A percentile compares a stretch with the other conserved stretches of the same genome.
These are phyloP conservation scores for Kurtzmaniella fragi DNA, from an alignment of 805 yeast species.

Conservation along the genomic window DNA sequence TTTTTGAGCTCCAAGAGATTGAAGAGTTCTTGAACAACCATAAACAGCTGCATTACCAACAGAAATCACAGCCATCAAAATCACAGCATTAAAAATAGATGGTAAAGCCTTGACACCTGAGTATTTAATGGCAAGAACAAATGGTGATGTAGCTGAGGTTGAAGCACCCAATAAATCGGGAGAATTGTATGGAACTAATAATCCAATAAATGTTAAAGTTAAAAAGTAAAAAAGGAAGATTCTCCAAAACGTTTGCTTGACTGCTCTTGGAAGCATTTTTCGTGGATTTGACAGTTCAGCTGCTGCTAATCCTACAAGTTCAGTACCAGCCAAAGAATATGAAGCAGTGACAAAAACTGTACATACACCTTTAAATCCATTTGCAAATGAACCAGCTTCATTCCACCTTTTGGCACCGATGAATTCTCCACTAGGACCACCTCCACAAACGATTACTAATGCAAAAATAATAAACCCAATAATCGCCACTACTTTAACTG, in stretches of 20 bases:
- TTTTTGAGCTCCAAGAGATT: slow-evolving; percentile 66
- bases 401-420: slow-evolving; percentile 30
- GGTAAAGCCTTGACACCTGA: slow-evolving; percentile 65
- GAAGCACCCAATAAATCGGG: slow-evolving; percentile 35
- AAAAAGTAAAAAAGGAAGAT: slow-evolving; percentile 34
- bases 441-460: slow-evolving; percentile 32
- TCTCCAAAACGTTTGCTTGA: slow-evolving; percentile 41
- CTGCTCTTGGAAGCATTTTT: slow-evolving; percentile 35
- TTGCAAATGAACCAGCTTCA: slow-evolving; percentile 27
- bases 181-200: slow-evolving; percentile 48
- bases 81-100: slow-evolving; percentile 69
- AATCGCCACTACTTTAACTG: slow-evolving; percentile 30
- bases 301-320: slow-evolving; percentile 34
- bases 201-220: slow-evolving; percentile 30
- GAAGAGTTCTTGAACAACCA: slow-evolving; percentile 68
- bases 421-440: slow-evolving; percentile 33
- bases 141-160: slow-evolving; percentile 61
- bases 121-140: slow-evolving; percentile 62
- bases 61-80: slow-evolving; percentile 65
- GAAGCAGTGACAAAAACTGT: slow-evolving; percentile 35
- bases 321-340: slow-evolving; percentile 32
- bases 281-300: slow-evolving; percentile 38
- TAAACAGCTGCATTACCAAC: slow-evolving; percentile 75
- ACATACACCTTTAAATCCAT: slow-evolving; percentile 36
- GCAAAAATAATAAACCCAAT: slow-evolving; percentile 33